Base-by-base conservation (phyloP, 768 basidiomycete genomes). In the Tulasnella sp. region DNA sequence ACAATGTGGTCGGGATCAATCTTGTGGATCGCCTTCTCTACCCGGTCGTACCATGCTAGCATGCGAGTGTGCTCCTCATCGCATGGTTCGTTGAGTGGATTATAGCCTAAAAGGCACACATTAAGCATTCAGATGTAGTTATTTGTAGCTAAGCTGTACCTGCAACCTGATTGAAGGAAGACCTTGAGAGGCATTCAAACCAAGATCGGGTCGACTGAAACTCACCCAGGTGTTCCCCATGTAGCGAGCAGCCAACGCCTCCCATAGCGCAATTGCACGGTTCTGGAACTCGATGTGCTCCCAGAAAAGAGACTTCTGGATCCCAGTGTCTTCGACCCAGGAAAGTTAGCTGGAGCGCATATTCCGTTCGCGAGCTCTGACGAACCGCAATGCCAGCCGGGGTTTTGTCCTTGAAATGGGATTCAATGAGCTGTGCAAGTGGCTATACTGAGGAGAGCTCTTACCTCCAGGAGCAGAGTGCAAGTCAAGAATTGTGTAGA, bases 201-300 rank as follows among this genome's bases (percentile, higher is more conserved):
- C n/a, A n/a, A n/a, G n/a, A n/a, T n/a, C n/a, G n/a, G n/a, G n/a
- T n/a, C n/a, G n/a, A n/a, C n/a, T n/a, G n/a, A n/a, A n/a, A 63
- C 44, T 1, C 12, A 69, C 74, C 69, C 74, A 75, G 74, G 86
- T 83, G 79, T 93, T 90, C 73, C 82, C 84, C 75, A 83, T 87
- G 83, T 93, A 93, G 78, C 90, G 90, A 76, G 82, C 83, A 0
- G 92, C 90, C 37, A 93, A 83, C 76, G 91, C 81, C 41, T 83
- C 83, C 92, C 92, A 94, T 42, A 94, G 85, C 87, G 88, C 88
- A 70, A 92, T 79, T 8, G 84, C 80, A 1, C 91, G 87, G 79
- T 94, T 90, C 78, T 92, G 92, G 83, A 91, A 90, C 78, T 93
- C 91, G 75, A 87, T 91, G 83, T 93, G 89, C 67, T 85, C 85